phyloP scores from a whole-genome alignment of 2,329 filamentous ascomycete species.

The Neopestalotiopsis rosae region DNA sequence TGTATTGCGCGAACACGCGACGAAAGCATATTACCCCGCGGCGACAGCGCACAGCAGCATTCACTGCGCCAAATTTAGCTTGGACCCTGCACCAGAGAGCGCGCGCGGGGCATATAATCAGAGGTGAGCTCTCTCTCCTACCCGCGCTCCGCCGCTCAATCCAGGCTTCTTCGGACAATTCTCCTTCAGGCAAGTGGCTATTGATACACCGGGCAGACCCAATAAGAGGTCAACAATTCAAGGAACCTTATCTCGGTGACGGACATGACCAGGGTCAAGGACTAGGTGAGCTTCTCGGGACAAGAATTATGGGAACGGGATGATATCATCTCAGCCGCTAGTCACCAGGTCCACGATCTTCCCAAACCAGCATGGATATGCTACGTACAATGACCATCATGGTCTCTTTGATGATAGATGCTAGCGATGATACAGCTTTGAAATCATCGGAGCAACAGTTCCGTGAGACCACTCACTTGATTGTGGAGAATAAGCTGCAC shows the following conservation, averaged over 20 bases:
- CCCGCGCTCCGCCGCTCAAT: background rate
- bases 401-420: too few relatives aligned
- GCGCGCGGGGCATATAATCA: background rate
- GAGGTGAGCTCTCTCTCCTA: background rate
- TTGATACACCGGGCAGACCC: background rate
- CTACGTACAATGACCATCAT: background rate
- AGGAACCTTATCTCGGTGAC: background rate
- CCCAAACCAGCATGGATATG: background rate
- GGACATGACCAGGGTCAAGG: background rate
- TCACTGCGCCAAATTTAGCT: background rate
- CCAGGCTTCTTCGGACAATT: background rate
- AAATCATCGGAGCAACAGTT: too few relatives aligned
- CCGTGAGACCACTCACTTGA: too few relatives aligned
- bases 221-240: background rate
- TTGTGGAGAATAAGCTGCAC: too few relatives aligned
- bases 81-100: background rate
- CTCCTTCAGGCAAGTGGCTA: background rate
- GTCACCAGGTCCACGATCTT: background rate
- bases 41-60: background rate
- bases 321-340: slow-evolving; percentile 1
- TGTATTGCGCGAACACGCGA: background rate
- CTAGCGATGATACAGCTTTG: too few relatives aligned
- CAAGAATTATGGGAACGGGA: background rate
- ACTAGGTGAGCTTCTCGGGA: background rate
- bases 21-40: background rate